Evolutionary conservation across 139 green algal genomes (phyloP).

Genomic region (Tetradesmus lagerheimii): DNA sequence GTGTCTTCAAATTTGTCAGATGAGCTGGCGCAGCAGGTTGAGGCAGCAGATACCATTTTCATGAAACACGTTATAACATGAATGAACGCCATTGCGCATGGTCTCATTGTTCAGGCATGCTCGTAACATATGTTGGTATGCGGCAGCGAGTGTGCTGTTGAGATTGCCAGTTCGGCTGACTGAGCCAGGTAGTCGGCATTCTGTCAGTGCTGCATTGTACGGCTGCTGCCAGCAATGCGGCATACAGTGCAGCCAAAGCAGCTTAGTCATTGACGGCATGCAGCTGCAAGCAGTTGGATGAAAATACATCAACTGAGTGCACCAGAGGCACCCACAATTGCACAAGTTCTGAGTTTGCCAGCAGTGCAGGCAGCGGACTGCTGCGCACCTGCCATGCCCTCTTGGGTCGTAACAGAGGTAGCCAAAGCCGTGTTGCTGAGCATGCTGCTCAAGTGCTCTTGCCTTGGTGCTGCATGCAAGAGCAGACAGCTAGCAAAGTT

Average conservation of each 20-base stretch:
- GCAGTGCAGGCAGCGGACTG: not conserved
- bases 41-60: not conserved
- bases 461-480: constrained; percentile 38
- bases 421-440: not conserved
- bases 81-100: too few species aligned
- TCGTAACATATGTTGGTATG: not conserved
- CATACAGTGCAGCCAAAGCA: too few species aligned
- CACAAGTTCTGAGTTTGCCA: not conserved
- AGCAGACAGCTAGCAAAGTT: too few species aligned
- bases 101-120: too few species aligned
- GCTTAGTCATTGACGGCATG: not conserved
- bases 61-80: not conserved
- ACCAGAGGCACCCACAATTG: too few species aligned
- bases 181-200: not conserved
- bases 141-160: not conserved
- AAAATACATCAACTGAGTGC: too few species aligned
- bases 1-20: constrained; percentile 36
- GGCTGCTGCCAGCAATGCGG: too few species aligned
- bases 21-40: not conserved
- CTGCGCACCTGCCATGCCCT: constrained; percentile 27
- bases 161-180: not conserved
- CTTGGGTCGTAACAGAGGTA: constrained; percentile 23
- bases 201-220: not conserved
- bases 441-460: constrained; percentile 15
- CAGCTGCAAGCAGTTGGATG: too few species aligned